Evolutionary conservation across 2,329 filamentous ascomycete genomes (phyloP).

Genomic region (Dendryphion nanum): DNA sequence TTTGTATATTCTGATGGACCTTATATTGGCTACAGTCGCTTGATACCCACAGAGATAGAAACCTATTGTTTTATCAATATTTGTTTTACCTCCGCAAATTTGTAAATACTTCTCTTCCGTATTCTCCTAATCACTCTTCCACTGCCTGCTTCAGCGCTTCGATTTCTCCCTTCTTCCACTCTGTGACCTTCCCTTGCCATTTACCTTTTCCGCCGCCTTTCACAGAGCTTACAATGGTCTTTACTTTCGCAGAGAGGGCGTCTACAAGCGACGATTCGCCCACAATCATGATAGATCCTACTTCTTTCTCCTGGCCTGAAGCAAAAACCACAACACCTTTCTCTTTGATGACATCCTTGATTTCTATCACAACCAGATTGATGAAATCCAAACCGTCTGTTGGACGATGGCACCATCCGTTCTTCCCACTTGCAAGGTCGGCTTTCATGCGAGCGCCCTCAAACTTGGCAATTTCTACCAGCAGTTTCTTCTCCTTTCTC

Average conservation of each 20-base stretch:
- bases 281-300: conserved; percentile 27
- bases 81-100: too few species aligned
- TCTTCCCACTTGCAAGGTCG: conserved; percentile 10
- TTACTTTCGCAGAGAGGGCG: conserved; percentile 20
- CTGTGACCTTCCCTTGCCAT: conserved; percentile 33
- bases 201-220: conserved; percentile 35
- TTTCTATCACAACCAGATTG: conserved; percentile 24
- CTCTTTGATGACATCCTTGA: conserved; percentile 24
- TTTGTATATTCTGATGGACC: too few species aligned
- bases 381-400: conserved; percentile 30
- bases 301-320: conserved; percentile 25
- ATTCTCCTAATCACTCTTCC: too few species aligned
- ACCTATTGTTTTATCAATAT: not conserved
- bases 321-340: conserved; percentile 23
- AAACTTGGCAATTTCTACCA: conserved; percentile 26
- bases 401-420: conserved; percentile 23
- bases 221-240: conserved; percentile 20
- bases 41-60: conserved; percentile 1
- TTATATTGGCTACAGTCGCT: not conserved
- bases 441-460: conserved; percentile 24
- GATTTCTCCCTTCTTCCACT: conserved; percentile 33
- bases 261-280: conserved; percentile 26
- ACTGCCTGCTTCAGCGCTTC: conserved; percentile 23
- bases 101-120: too few species aligned
- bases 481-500: conserved; percentile 28